Evolutionary conservation across 176 grass and related monocot genomes (phyloP).

Genomic region (Aegilops tauschii): DNA sequence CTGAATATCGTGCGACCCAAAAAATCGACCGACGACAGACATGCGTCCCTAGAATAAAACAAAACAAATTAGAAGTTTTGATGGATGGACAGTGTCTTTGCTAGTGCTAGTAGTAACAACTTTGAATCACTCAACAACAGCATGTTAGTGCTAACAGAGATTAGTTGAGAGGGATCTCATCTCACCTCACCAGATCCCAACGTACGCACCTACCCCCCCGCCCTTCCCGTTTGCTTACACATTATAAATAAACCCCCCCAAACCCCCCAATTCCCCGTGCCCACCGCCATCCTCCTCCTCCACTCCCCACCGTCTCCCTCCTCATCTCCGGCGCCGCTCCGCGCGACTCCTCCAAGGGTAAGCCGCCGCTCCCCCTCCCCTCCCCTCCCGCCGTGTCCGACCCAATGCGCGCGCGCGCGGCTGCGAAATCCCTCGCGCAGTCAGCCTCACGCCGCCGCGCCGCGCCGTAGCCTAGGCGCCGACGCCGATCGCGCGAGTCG

Average conservation of each 20-base stretch:
- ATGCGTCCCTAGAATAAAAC: too few species aligned
- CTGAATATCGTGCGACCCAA: too few species aligned
- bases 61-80: too few species aligned
- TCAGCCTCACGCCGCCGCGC: not conserved
- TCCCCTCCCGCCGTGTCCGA: not conserved
- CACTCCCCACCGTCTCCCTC: not conserved
- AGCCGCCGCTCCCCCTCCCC: not conserved
- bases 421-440: not conserved
- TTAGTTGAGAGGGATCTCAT: too few species aligned
- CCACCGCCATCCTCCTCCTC: not conserved
- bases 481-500: not conserved
- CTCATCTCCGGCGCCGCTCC: slow-evolving; percentile 18
- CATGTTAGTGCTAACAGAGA: too few species aligned
- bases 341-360: slow-evolving; percentile 36
- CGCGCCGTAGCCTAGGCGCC: not conserved
- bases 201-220: not conserved
- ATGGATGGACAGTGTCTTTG: too few species aligned
- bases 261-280: slow-evolving; percentile 20
- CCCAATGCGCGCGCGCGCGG: not conserved
- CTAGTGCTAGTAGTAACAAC: too few species aligned
- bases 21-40: too few species aligned
- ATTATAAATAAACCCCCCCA: slow-evolving; percentile 32
- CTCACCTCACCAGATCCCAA: not conserved
- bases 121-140: too few species aligned
- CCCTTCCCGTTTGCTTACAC: too few species aligned